A percentile compares a stretch with the other conserved stretches of the same genome.
phyloP scores from a whole-genome alignment of 2,329 filamentous ascomycete species.

The Thelonectria discophora region DNA sequence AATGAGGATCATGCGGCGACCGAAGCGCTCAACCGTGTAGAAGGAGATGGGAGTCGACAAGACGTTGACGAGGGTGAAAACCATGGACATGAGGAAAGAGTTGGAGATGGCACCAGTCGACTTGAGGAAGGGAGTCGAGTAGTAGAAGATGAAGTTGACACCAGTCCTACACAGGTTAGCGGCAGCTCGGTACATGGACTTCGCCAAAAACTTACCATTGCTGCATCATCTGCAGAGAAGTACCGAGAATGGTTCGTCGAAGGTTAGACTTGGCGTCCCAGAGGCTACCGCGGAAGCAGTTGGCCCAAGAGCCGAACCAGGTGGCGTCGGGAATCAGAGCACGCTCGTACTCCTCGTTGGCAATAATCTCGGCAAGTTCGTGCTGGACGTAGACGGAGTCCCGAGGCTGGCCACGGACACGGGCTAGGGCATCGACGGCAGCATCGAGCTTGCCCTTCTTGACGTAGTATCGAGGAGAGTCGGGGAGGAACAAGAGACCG shows the following conservation, averaged over 20 bases:
- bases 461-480: constrained; percentile 87
- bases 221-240: constrained; percentile 82
- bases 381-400: constrained; percentile 79
- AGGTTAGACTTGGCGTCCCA: constrained; percentile 71
- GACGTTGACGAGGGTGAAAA: constrained; percentile 91
- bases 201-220: constrained; percentile 58
- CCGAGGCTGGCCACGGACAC: constrained; percentile 76
- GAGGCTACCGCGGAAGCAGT: constrained; percentile 73
- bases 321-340: constrained; percentile 70
- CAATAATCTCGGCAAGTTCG: constrained; percentile 85
- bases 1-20: constrained; percentile 82
- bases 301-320: constrained; percentile 75
- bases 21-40: constrained; percentile 83
- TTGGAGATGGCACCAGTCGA: constrained; percentile 78
- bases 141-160: constrained; percentile 94
- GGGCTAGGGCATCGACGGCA: constrained; percentile 69
- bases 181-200: background rate
- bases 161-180: constrained; percentile 55
- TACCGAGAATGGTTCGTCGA: constrained; percentile 75
- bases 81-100: constrained; percentile 82
- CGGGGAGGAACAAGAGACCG: constrained; percentile 80
- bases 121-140: constrained; percentile 85
- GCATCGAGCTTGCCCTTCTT: constrained; percentile 75
- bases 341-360: constrained; percentile 88
- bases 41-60: constrained; percentile 87